Evolutionary conservation across 129 eudicot species (phyloP).

Genomic region (Saposhnikovia divaricata): DNA sequence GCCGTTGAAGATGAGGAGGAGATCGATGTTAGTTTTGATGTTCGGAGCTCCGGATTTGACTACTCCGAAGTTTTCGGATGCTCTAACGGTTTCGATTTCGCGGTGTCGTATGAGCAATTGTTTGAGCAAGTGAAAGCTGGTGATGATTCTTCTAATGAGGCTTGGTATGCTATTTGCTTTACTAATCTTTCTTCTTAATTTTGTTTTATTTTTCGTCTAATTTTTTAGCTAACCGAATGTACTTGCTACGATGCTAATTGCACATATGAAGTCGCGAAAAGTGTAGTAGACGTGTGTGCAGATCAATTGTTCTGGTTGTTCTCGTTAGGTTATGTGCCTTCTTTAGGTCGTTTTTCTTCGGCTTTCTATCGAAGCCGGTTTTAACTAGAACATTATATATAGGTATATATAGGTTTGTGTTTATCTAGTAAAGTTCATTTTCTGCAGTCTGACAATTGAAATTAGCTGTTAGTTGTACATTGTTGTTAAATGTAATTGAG

Average conservation of each 20-base stretch:
- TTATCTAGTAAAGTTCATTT: neutral
- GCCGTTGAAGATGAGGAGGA: slow-evolving; percentile 20
- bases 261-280: no score
- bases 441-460: neutral
- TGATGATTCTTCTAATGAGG: slow-evolving; percentile 59
- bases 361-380: no score
- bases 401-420: neutral
- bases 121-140: slow-evolving; percentile 29
- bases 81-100: slow-evolving; percentile 40
- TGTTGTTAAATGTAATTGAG: neutral
- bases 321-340: no score
- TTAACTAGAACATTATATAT: neutral
- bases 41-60: slow-evolving; percentile 44
- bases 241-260: neutral
- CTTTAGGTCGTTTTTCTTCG: no score
- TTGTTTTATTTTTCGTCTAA: neutral
- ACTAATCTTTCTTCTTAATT: neutral
- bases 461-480: neutral
- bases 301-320: no score
- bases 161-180: slow-evolving; percentile 38
- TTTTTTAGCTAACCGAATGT: neutral
- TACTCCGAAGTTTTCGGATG: slow-evolving; percentile 73
- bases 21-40: slow-evolving; percentile 36
- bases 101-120: slow-evolving; percentile 51
- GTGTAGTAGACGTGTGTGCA: no score